phyloP scores from a whole-genome alignment of 805 yeast genomes.

The Myxozyma udenii region DNA sequence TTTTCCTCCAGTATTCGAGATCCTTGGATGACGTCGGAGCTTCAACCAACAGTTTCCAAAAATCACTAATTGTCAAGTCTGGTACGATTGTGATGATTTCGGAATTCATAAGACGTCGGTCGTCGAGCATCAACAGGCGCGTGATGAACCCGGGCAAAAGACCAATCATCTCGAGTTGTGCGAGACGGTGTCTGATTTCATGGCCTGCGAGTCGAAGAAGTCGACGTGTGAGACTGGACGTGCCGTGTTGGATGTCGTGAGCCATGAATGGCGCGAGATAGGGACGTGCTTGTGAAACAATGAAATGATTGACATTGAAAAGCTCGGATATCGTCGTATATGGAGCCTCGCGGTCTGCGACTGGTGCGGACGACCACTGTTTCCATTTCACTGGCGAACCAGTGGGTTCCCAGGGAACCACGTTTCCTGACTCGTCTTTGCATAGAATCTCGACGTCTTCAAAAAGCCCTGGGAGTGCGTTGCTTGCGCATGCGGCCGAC shows the following conservation, averaged over 20 bases:
- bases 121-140: constrained; percentile 84
- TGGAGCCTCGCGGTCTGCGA: constrained; percentile 51
- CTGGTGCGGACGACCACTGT: constrained; percentile 36
- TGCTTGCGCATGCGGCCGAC: constrained; percentile 79
- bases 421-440: constrained; percentile 52
- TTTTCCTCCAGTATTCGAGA: constrained; percentile 81
- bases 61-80: constrained; percentile 45
- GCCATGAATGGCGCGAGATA: constrained; percentile 86
- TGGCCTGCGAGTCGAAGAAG: constrained; percentile 59
- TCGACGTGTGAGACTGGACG: constrained; percentile 40
- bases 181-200: constrained; percentile 82
- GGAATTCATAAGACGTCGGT: constrained; percentile 44
- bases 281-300: constrained; percentile 89
- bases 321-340: constrained; percentile 86
- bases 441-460: constrained; percentile 60
- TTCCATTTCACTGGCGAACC: constrained; percentile 20
- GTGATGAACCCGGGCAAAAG: constrained; percentile 65
- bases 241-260: constrained; percentile 71
- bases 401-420: constrained; percentile 35
- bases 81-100: constrained; percentile 69
- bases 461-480: constrained; percentile 59
- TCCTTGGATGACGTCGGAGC: constrained; percentile 62
- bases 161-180: constrained; percentile 75
- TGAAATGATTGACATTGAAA: constrained; percentile 90
- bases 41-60: constrained; percentile 66